Evolutionary conservation across 1,284 basidiomycete genomes (phyloP), one percentile per base, ranked within the genome.

Genomic region (Gymnopus androsaceus): DNA sequence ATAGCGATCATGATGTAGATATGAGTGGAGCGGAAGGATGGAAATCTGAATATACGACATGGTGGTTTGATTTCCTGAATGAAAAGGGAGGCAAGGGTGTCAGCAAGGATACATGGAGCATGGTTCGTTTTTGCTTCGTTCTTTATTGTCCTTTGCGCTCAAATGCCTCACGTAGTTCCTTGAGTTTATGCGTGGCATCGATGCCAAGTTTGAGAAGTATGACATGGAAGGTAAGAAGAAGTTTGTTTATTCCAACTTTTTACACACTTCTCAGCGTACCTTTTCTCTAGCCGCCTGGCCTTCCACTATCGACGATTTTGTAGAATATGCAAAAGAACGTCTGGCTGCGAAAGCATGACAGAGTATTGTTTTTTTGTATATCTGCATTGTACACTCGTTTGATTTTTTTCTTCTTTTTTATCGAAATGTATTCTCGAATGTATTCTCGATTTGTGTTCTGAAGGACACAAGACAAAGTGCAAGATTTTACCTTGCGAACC

Each of bases 91-190:
- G 79, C 9, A 92, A 91, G 69, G 94, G 94, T 3, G 81, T 98
- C 34, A 95, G 90, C 72, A 94, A 92, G 73, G 95, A 98, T 75
- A 95, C 94, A 2, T 98, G 95, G 95, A 76, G 80, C 51, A 90
- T 96, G 83, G 92, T 94, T 59, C 54, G 77, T 72, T 23, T 31
- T 47, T 38, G 28, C 28, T 44, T 40, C 56, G 31, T 15, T 42
- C 55, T 40, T 47, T 11, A 36, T 40, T 40, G 52, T 50, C 51
- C 4, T 14, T 49, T 40, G 37, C 27, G n/a, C 45, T 45, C 46
- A 21, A 21, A 41, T 27, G 37, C 34, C 23, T 55, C 40, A 28
- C 8, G 28, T 65, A 92, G 90, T 91, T 95, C 64, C 74, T 88
- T 51, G 90, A 91, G 61, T 94, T 94, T 63, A 77, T 95, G 40